Evolutionary conservation across 257 asterid species (phyloP).

Genomic region (Plantago major): DNA sequence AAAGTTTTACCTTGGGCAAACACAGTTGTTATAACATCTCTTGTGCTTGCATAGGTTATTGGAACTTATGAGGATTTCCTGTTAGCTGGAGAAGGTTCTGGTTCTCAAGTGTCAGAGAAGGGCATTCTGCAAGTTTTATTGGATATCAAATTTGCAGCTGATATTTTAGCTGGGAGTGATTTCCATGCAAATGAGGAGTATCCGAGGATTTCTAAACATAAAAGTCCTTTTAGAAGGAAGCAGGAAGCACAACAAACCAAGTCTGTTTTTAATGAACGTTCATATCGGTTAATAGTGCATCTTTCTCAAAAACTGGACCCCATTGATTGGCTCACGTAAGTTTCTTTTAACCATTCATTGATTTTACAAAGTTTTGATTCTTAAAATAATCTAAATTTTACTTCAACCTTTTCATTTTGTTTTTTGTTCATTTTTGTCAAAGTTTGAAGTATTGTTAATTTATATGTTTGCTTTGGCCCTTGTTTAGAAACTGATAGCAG

Average conservation of each 20-base stretch:
- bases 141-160: slow-evolving; percentile 84
- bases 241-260: slow-evolving; percentile 47
- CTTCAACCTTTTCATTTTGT: not conserved
- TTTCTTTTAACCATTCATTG: slow-evolving; percentile 18
- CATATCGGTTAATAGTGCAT: slow-evolving; percentile 47
- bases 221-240: slow-evolving; percentile 67
- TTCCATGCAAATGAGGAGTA: slow-evolving; percentile 44
- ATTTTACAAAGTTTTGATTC: not conserved
- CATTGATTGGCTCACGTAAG: slow-evolving; percentile 99
- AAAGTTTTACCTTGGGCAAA: too few relatives aligned
- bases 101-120: slow-evolving; percentile 68
- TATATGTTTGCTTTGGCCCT: too few relatives aligned
- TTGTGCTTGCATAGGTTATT: slow-evolving; percentile 46
- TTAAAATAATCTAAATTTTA: not conserved
- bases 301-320: slow-evolving; percentile 85
- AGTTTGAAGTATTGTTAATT: not conserved
- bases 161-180: slow-evolving; percentile 75
- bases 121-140: slow-evolving; percentile 83
- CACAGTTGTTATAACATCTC: slow-evolving; percentile 4
- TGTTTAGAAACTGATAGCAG: too few relatives aligned
- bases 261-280: slow-evolving; percentile 54
- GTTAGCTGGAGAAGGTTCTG: slow-evolving; percentile 44
- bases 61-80: slow-evolving; percentile 69
- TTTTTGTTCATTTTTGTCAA: not conserved
- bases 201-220: slow-evolving; percentile 41